phyloP scores from a whole-genome alignment of 2,329 filamentous ascomycete genomes.

The Rutstroemia sp. region DNA sequence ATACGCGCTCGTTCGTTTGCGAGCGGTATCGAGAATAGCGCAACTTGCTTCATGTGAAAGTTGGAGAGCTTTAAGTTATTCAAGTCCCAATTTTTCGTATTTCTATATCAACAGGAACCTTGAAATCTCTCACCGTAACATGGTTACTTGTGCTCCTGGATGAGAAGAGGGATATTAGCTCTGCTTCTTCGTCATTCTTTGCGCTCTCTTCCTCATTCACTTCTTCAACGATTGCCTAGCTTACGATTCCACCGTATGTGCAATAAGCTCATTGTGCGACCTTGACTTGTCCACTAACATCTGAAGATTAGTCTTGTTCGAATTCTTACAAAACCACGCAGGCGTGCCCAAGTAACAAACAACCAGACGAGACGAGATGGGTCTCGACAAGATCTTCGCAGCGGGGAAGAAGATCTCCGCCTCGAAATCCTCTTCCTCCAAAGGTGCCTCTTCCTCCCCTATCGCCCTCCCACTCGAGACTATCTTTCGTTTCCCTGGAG shows the following conservation, averaged over 20 bases:
- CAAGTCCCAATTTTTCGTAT: not conserved
- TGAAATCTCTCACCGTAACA: constrained; percentile 4
- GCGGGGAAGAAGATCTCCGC: not conserved
- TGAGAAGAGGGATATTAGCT: constrained; percentile 2
- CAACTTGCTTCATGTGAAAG: not conserved
- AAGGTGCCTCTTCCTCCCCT: not conserved
- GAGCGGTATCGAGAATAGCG: too few species aligned
- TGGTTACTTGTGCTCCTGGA: constrained; percentile 2
- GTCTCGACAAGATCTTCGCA: constrained; percentile 5
- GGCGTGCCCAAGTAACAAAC: not conserved
- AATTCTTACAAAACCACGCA: not conserved
- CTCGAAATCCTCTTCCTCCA: not conserved
- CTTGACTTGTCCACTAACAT: not conserved
- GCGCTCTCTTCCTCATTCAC: not conserved
- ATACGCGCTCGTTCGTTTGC: too few species aligned
- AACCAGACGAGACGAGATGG: constrained; percentile 1
- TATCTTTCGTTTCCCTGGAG: constrained; percentile 7
- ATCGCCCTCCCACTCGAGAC: not conserved
- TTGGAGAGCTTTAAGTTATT: not conserved
- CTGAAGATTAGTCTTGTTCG: not conserved
- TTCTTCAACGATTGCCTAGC: not conserved
- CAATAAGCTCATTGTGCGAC: not conserved
- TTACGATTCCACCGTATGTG: not conserved
- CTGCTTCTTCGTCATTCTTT: not conserved
- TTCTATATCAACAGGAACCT: not conserved